These are phyloP conservation scores for Suillus subalutaceus DNA, from an alignment of 768 basidiomycete species.

Conservation along the genomic window DNA sequence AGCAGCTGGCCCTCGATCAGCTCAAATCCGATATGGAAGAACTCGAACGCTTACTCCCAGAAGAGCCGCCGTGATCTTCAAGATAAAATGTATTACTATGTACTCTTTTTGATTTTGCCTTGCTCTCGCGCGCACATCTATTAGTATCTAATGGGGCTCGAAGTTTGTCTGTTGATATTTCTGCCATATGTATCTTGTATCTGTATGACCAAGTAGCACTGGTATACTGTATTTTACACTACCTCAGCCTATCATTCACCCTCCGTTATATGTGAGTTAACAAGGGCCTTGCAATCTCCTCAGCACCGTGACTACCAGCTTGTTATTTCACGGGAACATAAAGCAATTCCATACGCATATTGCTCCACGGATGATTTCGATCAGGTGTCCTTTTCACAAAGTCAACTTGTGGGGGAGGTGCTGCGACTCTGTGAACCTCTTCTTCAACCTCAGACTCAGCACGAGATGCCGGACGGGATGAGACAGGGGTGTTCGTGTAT, in stretches of 20 bases:
- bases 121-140: not conserved
- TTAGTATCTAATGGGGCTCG: not conserved
- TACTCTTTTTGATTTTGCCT: not conserved
- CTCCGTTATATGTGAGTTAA: not conserved
- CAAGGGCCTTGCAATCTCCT: not conserved
- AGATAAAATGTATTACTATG: not conserved
- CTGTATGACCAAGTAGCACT: not conserved
- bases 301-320: not conserved
- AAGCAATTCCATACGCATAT: constrained; percentile 35
- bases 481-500: constrained; percentile 40
- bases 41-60: constrained; percentile 13
- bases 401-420: constrained; percentile 41
- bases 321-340: constrained; percentile 38
- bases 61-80: not conserved
- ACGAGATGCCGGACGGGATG: constrained; percentile 39
- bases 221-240: not conserved
- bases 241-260: not conserved
- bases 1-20: constrained; percentile 23
- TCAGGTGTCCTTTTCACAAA: constrained; percentile 34
- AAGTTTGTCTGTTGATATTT: not conserved
- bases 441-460: constrained; percentile 32
- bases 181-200: not conserved
- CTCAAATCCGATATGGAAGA: constrained; percentile 27
- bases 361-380: constrained; percentile 46
- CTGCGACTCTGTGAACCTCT: constrained; percentile 42